Base-by-base conservation (phyloP, 2,329 filamentous ascomycete species). In the Fusarium irregulare region DNA sequence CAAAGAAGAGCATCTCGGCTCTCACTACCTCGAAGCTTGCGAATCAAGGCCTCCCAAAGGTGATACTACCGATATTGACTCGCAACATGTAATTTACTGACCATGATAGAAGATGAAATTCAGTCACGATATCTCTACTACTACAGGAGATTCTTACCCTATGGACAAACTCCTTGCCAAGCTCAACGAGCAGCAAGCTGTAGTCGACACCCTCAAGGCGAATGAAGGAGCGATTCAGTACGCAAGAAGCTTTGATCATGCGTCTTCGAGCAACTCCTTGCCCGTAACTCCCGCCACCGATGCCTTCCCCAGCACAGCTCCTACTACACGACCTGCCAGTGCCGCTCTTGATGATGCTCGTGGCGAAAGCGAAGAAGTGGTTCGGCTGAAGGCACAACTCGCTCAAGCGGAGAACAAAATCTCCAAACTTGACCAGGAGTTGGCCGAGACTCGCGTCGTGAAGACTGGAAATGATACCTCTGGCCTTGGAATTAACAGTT, bases 131-230 rank as follows among this genome's bases (percentile, higher is more conserved):
- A 46, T 75, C 6, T 72, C 77, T 12, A 76, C 77, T 12, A 76
- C 74, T 8, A 66, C 77, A 13, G 67, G 76, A 48, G 84, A 86
- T 42, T 69, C 80, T 30, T 86, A 84, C 58, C 84, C 86, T 11
- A 89, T 94, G 84, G 92, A 96, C 74, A 90, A 90, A 64, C 87
- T 94, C 54, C 83, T 94, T 69, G 88, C 91, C 59, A 92, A 90
- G 76, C 85, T 95, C 49, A 88, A 88, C n/a, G 90, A 94, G 78
- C 91, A 93, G 75, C 88, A 91, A 75, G 82, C 83, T 45, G 78
- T 84, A 75, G 87, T 86, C 65, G 83, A 87, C 60, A 83, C 83
- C 55, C 76, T 88, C 45, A 86, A 85, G 61, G 74, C 75, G 41
- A 74, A 73, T 12, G 81, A 84, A 14, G 82, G 83, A 21, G 78